Evolutionary conservation across 345 rosid genomes (phyloP).

Genomic region (Erysimum cheiranthoides): DNA sequence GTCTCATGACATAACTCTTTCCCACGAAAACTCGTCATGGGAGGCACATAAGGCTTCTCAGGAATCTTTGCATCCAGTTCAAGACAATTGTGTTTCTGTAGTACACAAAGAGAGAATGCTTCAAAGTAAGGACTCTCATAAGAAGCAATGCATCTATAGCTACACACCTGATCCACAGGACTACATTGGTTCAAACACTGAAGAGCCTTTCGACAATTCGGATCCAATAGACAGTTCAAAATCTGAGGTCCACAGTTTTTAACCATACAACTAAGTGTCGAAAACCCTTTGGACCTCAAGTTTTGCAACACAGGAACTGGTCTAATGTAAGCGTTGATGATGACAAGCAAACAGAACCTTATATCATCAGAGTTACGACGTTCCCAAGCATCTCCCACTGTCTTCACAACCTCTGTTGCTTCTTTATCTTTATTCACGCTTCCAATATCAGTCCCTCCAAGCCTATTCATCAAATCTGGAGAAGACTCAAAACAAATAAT

Average conservation of each 20-base stretch:
- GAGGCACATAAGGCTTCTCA: slow-evolving; percentile 67
- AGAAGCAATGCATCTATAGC: slow-evolving; percentile 89
- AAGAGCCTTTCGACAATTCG: slow-evolving; percentile 86
- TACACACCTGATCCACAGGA: slow-evolving; percentile 95
- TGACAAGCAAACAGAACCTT: slow-evolving; percentile 78
- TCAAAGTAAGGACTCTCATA: slow-evolving; percentile 87
- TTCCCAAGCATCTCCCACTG: slow-evolving; percentile 84
- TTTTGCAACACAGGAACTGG: slow-evolving; percentile 80
- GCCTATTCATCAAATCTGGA: slow-evolving; percentile 54
- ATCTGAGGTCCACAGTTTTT: slow-evolving; percentile 87
- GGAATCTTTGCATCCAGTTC: slow-evolving; percentile 83
- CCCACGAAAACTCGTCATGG: slow-evolving; percentile 71
- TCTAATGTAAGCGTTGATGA: slow-evolving; percentile 83
- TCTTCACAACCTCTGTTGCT: slow-evolving; percentile 57
- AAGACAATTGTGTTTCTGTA: slow-evolving; percentile 87
- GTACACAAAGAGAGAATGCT: slow-evolving; percentile 85
- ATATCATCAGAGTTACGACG: slow-evolving; percentile 87
- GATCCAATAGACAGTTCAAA: slow-evolving; percentile 81
- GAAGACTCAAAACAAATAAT: slow-evolving; percentile 71
- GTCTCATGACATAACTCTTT: slow-evolving; percentile 62
- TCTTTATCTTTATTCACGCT: slow-evolving; percentile 47
- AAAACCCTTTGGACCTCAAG: slow-evolving; percentile 87
- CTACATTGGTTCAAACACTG: slow-evolving; percentile 90
- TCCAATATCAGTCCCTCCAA: slow-evolving; percentile 62
- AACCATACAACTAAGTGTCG: slow-evolving; percentile 85